These are phyloP conservation scores for Rhizopus stolonifer DNA, from an alignment of 371 early-diverging fungal genomes.

Conservation along the genomic window DNA sequence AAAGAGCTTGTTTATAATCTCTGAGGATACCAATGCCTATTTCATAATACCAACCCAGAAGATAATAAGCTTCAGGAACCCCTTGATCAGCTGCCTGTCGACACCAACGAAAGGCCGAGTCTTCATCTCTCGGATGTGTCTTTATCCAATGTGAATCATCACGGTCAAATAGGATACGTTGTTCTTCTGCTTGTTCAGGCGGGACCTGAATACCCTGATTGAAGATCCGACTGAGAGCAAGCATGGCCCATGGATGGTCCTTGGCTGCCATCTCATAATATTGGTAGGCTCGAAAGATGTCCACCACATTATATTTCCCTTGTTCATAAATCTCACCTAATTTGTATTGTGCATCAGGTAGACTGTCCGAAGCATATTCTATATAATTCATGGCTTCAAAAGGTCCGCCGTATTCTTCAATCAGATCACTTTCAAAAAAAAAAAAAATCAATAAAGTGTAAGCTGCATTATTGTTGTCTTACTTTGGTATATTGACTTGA, in stretches of 20 bases:
- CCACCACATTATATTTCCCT: constrained; percentile 27
- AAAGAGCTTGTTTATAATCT: constrained; percentile 30
- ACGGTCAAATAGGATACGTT: constrained; percentile 17
- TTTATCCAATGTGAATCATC: constrained; percentile 40
- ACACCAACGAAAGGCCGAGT: constrained; percentile 46
- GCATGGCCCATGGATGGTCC: constrained; percentile 29
- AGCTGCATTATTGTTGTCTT: constrained; percentile 5
- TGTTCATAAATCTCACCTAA: constrained; percentile 31
- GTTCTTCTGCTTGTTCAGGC: constrained; percentile 20
- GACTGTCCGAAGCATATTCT: constrained; percentile 33
- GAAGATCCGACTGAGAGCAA: constrained; percentile 30
- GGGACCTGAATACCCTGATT: constrained; percentile 40
- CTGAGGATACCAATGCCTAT: constrained; percentile 40
- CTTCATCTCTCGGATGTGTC: constrained; percentile 43
- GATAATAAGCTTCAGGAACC: constrained; percentile 35
- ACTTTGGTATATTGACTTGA: constrained; percentile 33
- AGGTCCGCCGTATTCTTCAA: constrained; percentile 28
- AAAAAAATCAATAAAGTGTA: not conserved
- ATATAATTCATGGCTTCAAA: constrained; percentile 30
- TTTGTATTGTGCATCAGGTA: constrained; percentile 27
- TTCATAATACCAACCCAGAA: constrained; percentile 50
- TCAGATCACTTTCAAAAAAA: constrained; percentile 27
- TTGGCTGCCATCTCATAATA: constrained; percentile 38
- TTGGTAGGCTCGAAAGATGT: constrained; percentile 23
- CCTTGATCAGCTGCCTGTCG: constrained; percentile 33